Conservation (phyloP, 495 filamentous ascomycete genomes). For the Pyrenula massariospora region DNA sequence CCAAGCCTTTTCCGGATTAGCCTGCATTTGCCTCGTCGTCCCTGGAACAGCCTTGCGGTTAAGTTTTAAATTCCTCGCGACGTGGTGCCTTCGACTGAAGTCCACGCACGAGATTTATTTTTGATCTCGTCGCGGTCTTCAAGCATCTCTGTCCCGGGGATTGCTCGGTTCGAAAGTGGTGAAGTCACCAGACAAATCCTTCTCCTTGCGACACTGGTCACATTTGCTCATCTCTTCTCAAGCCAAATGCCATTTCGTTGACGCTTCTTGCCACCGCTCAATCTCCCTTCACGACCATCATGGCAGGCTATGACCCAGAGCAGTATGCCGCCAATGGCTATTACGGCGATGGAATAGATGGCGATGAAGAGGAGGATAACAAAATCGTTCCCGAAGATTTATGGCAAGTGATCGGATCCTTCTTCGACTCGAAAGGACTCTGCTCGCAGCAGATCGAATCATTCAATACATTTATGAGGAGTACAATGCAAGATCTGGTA, state of each 20-base stretch:
- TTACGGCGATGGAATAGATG: slow-evolving; percentile 41
- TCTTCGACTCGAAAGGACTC: slow-evolving; percentile 89
- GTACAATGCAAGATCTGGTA: slow-evolving; percentile 85
- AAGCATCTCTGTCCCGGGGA: background rate
- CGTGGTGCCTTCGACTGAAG: background rate
- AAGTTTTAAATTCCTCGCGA: background rate
- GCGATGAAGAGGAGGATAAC: slow-evolving; percentile 57
- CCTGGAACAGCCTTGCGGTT: background rate
- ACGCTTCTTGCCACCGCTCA: background rate
- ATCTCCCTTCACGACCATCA: slow-evolving; percentile 12
- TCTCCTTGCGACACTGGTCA: no score
- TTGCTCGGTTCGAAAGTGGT: background rate
- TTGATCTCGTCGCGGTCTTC: background rate
- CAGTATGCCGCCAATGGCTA: background rate
- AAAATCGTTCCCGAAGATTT: slow-evolving; percentile 85
- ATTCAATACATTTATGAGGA: slow-evolving; percentile 89
- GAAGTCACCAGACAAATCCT: background rate
- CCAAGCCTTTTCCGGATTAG: background rate
- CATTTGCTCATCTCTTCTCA: background rate
- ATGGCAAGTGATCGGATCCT: slow-evolving; percentile 93
- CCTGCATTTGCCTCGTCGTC: background rate
- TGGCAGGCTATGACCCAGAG: slow-evolving; percentile 41
- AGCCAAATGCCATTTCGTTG: background rate
- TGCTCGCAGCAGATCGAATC: slow-evolving; percentile 97
- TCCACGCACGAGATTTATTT: slow-evolving; percentile 1